Evolutionary conservation across 331 rosid genomes (phyloP).

Genomic region (Malus hybrid): DNA sequence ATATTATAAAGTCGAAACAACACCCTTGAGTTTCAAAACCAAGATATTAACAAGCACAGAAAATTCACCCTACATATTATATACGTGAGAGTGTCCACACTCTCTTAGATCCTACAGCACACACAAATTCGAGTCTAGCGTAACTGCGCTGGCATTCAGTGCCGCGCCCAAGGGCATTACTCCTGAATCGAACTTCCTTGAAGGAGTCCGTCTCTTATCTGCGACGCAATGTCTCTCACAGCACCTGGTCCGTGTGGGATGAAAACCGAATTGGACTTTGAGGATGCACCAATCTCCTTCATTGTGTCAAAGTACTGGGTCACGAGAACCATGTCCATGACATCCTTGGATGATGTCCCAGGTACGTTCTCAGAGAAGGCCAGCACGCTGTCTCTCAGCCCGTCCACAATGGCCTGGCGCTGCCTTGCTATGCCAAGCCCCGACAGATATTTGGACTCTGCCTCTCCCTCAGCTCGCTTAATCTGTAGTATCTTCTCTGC

Average conservation of each 20-base stretch:
- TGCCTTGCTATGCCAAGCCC: slow-evolving; percentile 81
- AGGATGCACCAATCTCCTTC: slow-evolving; percentile 75
- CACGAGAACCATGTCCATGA: slow-evolving; percentile 81
- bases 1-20: no score
- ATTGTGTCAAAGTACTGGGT: slow-evolving; percentile 79
- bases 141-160: no score
- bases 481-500: slow-evolving; percentile 57
- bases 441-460: slow-evolving; percentile 64
- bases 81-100: no score
- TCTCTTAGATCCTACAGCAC: no score
- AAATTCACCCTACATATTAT: no score
- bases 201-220: slow-evolving; percentile 49
- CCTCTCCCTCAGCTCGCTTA: slow-evolving; percentile 74
- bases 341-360: slow-evolving; percentile 73
- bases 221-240: slow-evolving; percentile 32
- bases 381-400: slow-evolving; percentile 78
- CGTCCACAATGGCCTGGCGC: slow-evolving; percentile 85
- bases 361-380: slow-evolving; percentile 73
- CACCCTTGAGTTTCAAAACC: no score
- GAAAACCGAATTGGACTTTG: slow-evolving; percentile 67
- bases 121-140: no score
- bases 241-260: slow-evolving; percentile 79
- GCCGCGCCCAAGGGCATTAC: background rate
- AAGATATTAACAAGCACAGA: no score
- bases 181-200: slow-evolving; percentile 17